phyloP scores from a whole-genome alignment of 306 rosid genomes.

The Quercus alba region DNA sequence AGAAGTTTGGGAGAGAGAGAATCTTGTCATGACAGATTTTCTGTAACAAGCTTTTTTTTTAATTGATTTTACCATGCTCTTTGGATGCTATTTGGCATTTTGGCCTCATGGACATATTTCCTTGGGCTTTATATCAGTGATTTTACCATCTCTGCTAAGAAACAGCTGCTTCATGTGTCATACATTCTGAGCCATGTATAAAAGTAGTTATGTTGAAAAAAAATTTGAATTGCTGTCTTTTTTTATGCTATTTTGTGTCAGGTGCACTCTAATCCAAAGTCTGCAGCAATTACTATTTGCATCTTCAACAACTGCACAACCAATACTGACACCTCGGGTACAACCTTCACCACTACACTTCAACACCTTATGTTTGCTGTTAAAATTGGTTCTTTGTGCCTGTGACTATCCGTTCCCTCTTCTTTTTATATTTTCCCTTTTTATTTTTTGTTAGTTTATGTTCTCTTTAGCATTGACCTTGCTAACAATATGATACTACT shows the following conservation, averaged over 20 bases:
- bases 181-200: background rate
- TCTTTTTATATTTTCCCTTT: background rate
- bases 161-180: background rate
- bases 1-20: background rate
- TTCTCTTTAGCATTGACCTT: background rate
- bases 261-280: slow-evolving; percentile 94
- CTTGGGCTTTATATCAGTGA: background rate
- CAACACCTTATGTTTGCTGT: slow-evolving; percentile 18
- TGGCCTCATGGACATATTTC: background rate
- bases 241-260: slow-evolving; percentile 18
- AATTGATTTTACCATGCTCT: too few species aligned
- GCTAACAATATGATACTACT: background rate
- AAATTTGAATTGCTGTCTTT: background rate
- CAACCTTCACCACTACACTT: slow-evolving; percentile 9
- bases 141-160: background rate
- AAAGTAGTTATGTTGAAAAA: background rate
- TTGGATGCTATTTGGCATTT: too few species aligned
- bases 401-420: background rate
- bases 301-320: slow-evolving; percentile 97
- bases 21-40: background rate
- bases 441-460: slow-evolving; percentile 3
- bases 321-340: slow-evolving; percentile 95
- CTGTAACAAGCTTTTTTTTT: background rate
- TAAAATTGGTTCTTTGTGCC: background rate
- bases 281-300: slow-evolving; percentile 91